Evolutionary conservation across 176 grass and related monocot genomes (phyloP), one percentile per base, ranked within the genome.

Genomic region (Panicum miliaceum): DNA sequence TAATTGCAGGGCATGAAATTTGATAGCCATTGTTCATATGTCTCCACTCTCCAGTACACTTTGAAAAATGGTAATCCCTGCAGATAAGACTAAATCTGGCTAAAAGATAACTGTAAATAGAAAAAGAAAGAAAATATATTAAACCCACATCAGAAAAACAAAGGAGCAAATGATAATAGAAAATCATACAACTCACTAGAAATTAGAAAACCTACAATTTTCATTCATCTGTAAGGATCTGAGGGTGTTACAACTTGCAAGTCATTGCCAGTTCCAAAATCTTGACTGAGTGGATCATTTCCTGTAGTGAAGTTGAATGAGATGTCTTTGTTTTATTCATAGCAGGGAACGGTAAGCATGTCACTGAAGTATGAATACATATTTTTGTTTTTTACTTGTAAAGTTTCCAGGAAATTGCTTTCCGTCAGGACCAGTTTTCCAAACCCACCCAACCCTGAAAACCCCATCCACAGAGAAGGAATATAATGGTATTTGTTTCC

Each of bases 401-500:
- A 27, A 63, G 18, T 77, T 78, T 7, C 46, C n/a, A 80, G 61
- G 22, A 47, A 80, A 41, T 37, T 37, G 15, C 64, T 65, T 54
- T 40, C 64, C 20, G n/a, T 40, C 18, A 68, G 64, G 19, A 79
- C 26, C 13, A 78, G 12, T 65, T 82, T 77, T 82, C 41, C 51
- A 46, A 46, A 26, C n/a, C 67, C 40, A 6, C 18, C 10, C 34
- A 12, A 56, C 18, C 22, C 19, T 11, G 0, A 0, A 26, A 56
- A n/a, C 12, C 18, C 20, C 34, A 14, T 22, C 4, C 11, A 36
- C 4, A 62, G 2, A 66, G 5, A 36, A 59, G 38, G 18, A 75
- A n/a, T n/a, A n/a, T n/a, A n/a, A n/a, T n/a, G 45, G 34, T 64
- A 35, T 81, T 32, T 76, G 14, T 46, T 78, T 87, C 78, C 60